Evolutionary conservation across 2,329 filamentous ascomycete genomes (phyloP).

Genomic region (Colletotrichum acutatum): DNA sequence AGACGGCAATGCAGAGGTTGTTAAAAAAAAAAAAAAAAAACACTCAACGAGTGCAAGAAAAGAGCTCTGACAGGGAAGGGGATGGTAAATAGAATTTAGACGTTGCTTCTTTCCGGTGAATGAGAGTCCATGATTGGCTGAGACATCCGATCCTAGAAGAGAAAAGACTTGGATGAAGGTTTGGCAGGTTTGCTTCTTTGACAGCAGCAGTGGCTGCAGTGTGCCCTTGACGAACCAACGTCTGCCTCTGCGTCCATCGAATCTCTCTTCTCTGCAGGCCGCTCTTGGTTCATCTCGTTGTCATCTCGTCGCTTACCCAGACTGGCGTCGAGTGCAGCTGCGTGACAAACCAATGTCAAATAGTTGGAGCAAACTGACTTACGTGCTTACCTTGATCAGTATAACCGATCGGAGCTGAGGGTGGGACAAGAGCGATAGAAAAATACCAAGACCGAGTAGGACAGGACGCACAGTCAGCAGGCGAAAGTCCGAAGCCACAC

Average conservation of each 20-base stretch:
- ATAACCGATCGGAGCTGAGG: background rate
- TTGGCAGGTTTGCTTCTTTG: background rate
- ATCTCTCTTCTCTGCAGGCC: background rate
- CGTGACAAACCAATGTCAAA: background rate
- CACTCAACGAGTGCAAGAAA: background rate
- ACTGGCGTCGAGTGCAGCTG: background rate
- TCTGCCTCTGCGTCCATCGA: background rate
- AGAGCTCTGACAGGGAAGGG: background rate
- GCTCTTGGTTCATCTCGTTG: background rate
- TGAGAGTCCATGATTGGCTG: background rate
- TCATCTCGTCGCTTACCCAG: background rate
- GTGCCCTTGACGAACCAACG: background rate
- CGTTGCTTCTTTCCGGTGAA: background rate
- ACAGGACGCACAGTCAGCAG: background rate
- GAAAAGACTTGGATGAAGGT: background rate
- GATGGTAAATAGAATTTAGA: background rate
- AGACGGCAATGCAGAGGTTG: background rate
- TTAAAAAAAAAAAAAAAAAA: too few relatives aligned
- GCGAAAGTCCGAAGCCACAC: background rate
- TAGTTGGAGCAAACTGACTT: background rate
- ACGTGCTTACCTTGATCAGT: background rate
- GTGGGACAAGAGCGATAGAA: background rate
- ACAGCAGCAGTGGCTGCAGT: background rate
- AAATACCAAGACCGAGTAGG: conserved; percentile 1
- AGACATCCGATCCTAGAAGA: background rate